Conservation (phyloP, 2,329 filamentous ascomycete species). For the Apiospora marii region DNA sequence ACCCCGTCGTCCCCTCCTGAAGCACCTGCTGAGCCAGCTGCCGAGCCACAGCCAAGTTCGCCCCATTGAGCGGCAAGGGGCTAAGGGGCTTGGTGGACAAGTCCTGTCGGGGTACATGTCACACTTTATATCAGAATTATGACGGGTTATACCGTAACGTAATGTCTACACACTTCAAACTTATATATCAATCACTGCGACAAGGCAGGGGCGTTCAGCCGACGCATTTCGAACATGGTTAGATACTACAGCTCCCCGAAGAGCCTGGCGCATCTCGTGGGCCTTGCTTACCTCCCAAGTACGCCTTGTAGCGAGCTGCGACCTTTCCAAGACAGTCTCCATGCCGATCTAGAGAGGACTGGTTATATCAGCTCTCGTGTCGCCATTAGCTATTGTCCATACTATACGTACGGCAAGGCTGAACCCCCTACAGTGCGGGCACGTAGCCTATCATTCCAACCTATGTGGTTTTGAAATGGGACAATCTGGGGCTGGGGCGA, state of each 20-base stretch:
- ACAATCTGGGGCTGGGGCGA: background rate
- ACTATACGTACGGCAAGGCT: background rate
- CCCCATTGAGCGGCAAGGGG: background rate
- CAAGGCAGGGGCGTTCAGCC: constrained; percentile 7
- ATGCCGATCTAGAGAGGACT: too few species aligned
- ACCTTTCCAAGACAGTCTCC: background rate
- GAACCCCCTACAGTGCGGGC: background rate
- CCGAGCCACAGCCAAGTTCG: background rate
- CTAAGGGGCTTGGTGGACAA: background rate
- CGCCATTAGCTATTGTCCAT: background rate
- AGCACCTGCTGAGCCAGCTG: background rate
- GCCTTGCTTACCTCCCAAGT: background rate
- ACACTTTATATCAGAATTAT: constrained; percentile 7
- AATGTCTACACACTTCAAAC: constrained; percentile 24
- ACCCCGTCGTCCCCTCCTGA: background rate
- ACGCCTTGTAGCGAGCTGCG: background rate
- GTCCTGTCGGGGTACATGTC: constrained; percentile 8
- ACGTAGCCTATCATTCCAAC: background rate
- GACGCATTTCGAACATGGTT: background rate
- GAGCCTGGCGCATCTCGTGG: background rate
- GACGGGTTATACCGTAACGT: constrained; percentile 20
- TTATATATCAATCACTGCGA: constrained; percentile 10
- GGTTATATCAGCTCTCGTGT: background rate
- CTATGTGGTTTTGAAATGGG: background rate
- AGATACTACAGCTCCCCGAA: background rate